Base-by-base conservation (phyloP, 768 basidiomycete species). In the Tylopilus felleus region DNA sequence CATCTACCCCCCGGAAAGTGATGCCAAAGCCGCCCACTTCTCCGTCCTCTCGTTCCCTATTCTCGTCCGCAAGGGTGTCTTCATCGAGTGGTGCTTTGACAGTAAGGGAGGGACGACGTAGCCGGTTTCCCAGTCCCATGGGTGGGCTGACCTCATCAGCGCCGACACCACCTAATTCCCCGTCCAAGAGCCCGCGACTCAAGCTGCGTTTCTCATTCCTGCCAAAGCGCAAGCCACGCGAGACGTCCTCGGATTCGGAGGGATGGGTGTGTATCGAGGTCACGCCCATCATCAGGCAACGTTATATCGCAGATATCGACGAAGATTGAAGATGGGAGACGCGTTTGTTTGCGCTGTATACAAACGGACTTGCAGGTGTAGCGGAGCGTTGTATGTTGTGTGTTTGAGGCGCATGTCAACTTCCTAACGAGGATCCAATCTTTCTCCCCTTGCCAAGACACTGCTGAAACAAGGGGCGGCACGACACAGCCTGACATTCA, bases 221-320 rank as follows among this genome's bases (percentile, higher is more conserved):
- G 0, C 52, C 56, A 9, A 60, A 47, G 36, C 59, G 69, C 27
- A 64, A 55, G 19, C 19, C 21, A n/a, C 64, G 53, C 23, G 53
- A 36, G 36, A 17, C 54, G 4, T 58, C 55, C 8, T 36, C 33
- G 10, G 65, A 36, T 27, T 58, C 56, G 29, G 69, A 64, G 1
- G 71, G 67, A 10, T 70, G 71, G 69, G 63, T 70, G 19, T 65
- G 57, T 39, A 58, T 70, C 51, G 69, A 72, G 5, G 47, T 72
- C 25, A 65, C 57, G 7, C 66, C 69, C 4, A 16, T 53, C 44
- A 61, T 70, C 28, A 43, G 47, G 38, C 58, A 67, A 44, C 65
- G 44, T 19, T 56, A 49, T 27, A 41, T 70, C 1, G 35, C 58
- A 7, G 19, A 58, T 33, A 51, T 50, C 7, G 60, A 29, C 14